Percentiles rank a stretch among this genome's conserved stretches.
Conservation (phyloP, 108 stramenopile genomes). For the Aurantiochytrium sp. region DNA sequence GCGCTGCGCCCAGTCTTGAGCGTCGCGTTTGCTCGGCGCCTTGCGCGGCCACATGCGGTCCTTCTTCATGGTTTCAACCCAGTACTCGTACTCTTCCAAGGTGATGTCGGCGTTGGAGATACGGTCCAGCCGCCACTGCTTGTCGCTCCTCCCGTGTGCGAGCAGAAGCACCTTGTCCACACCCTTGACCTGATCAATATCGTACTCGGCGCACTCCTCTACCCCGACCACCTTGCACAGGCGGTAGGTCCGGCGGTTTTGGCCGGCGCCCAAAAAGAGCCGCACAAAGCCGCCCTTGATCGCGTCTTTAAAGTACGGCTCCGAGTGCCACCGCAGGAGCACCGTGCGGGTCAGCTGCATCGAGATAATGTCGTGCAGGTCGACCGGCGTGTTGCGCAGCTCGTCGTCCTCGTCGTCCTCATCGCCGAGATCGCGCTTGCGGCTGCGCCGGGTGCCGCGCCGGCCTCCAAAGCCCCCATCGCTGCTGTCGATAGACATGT, state of each 20-base stretch:
- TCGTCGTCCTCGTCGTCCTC: background rate
- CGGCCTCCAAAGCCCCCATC: background rate
- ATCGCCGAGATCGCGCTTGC: background rate
- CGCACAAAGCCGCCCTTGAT: background rate
- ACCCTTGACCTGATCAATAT: background rate
- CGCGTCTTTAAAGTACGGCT: background rate
- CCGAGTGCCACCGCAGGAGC: background rate
- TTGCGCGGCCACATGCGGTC: background rate
- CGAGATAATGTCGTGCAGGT: background rate
- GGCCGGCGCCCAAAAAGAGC: background rate
- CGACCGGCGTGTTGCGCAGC: background rate
- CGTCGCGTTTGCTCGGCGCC: background rate
- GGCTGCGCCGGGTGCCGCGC: background rate
- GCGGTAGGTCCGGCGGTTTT: background rate
- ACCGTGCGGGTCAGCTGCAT: slow-evolving; percentile 9
- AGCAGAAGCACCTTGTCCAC: background rate
- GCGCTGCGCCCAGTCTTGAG: background rate
- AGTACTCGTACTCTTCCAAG: background rate
- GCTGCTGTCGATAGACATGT: background rate
- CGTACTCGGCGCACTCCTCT: background rate
- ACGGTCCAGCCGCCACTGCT: background rate
- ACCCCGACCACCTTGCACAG: background rate
- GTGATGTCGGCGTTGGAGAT: background rate
- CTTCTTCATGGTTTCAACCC: slow-evolving; percentile 6
- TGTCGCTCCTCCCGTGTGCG: background rate